Percentiles rank a stretch among this genome's conserved stretches.
phyloP scores from a whole-genome alignment of 208 protist genomes.

The Trichomonas vaginalis region DNA sequence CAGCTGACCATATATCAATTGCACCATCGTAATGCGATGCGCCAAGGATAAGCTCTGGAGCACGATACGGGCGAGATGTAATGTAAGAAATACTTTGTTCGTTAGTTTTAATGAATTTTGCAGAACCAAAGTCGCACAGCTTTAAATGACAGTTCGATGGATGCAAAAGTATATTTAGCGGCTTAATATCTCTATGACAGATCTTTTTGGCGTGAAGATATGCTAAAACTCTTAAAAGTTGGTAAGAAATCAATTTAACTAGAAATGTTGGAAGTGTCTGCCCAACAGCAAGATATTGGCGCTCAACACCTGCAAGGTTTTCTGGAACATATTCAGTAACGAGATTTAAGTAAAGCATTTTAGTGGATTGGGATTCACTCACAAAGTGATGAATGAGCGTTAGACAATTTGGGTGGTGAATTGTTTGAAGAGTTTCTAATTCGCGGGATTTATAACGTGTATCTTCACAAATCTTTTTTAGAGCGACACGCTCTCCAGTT shows the following conservation, averaged over 20 bases:
- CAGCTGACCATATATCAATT: conserved; percentile 48
- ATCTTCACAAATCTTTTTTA: conserved; percentile 15
- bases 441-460: background rate
- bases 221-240: background rate
- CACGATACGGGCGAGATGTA: conserved; percentile 73
- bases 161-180: background rate
- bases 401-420: background rate
- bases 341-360: conserved; percentile 89
- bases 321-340: conserved; percentile 92
- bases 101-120: conserved; percentile 44
- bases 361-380: background rate
- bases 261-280: conserved; percentile 19
- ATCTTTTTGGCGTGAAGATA: background rate
- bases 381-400: background rate
- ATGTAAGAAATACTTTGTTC: conserved; percentile 76
- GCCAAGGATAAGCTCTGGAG: conserved; percentile 73
- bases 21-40: background rate
- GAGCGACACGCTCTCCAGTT: background rate
- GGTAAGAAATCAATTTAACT: conserved; percentile 31
- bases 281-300: conserved; percentile 63
- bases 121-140: conserved; percentile 12
- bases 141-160: background rate
- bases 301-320: conserved; percentile 66
- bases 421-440: background rate
- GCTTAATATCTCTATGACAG: background rate